Evolutionary conservation across 1,139 yeast genomes (phyloP).

Genomic region (Yamadazyma friedrichii): DNA sequence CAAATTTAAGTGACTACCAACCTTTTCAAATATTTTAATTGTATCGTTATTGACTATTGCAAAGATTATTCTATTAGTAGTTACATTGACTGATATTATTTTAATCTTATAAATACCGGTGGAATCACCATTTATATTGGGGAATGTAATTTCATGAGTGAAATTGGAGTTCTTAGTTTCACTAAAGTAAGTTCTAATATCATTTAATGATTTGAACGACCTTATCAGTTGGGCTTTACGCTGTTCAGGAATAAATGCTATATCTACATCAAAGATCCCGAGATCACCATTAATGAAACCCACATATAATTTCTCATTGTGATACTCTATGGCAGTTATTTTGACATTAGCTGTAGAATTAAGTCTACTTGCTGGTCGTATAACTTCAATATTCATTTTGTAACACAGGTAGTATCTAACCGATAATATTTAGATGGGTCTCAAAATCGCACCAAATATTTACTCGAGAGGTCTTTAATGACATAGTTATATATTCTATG

Average conservation of each 20-base stretch:
- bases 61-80: constrained; percentile 24
- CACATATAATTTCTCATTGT: constrained; percentile 24
- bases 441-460: constrained; percentile 1
- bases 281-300: constrained; percentile 41
- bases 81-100: constrained; percentile 12
- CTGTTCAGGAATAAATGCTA: constrained; percentile 11
- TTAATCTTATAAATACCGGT: constrained; percentile 11
- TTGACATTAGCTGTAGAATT: constrained; percentile 15
- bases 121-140: constrained; percentile 16
- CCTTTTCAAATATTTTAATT: constrained; percentile 32
- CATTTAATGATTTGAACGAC: constrained; percentile 27
- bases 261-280: constrained; percentile 21
- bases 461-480: neutral
- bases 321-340: constrained; percentile 25
- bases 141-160: constrained; percentile 15
- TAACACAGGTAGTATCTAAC: neutral
- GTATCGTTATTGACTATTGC: constrained; percentile 26
- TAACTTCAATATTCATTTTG: constrained; percentile 14
- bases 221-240: constrained; percentile 17
- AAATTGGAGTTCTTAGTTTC: constrained; percentile 21
- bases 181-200: constrained; percentile 22
- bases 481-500: neutral
- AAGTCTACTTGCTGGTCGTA: constrained; percentile 16
- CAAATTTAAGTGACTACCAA: constrained; percentile 35
- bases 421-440: neutral